phyloP scores from a whole-genome alignment of 2,329 filamentous ascomycete species.

The Colletotrichum ledebouriae region DNA sequence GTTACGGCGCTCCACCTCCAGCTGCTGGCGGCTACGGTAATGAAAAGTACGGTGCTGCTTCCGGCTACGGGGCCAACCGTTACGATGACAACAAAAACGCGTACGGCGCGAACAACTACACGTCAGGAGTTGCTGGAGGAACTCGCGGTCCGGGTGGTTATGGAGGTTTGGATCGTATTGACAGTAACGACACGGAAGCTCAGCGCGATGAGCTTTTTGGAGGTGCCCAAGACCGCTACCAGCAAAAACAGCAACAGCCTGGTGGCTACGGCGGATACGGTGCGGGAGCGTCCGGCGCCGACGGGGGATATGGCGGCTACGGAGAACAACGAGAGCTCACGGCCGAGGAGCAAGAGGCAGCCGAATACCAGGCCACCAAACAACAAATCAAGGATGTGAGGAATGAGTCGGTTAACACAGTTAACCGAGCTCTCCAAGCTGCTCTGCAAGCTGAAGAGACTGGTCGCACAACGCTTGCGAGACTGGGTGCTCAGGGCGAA shows the following conservation, averaged over 20 bases:
- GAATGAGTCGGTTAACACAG: constrained; percentile 69
- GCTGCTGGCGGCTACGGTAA: constrained; percentile 64
- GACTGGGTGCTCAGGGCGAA: constrained; percentile 84
- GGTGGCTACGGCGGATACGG: constrained; percentile 42
- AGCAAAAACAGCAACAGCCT: constrained; percentile 52
- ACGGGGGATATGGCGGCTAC: constrained; percentile 55
- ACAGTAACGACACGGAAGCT: constrained; percentile 60
- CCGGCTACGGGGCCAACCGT: constrained; percentile 66
- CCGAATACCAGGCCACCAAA: constrained; percentile 77
- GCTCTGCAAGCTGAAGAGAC: constrained; percentile 79
- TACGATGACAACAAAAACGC: constrained; percentile 59
- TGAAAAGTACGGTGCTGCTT: constrained; percentile 65
- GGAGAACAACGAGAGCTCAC: constrained; percentile 83
- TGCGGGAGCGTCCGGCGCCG: not conserved
- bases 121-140: constrained; percentile 49
- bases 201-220: constrained; percentile 75
- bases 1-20: constrained; percentile 45
- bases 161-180: constrained; percentile 67
- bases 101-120: constrained; percentile 47
- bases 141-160: constrained; percentile 69
- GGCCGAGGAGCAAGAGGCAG: constrained; percentile 81
- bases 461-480: constrained; percentile 78
- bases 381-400: constrained; percentile 82
- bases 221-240: constrained; percentile 64
- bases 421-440: constrained; percentile 67